Conservation (phyloP, 495 filamentous ascomycete species). For the Aspergillus sclerotioniger region DNA sequence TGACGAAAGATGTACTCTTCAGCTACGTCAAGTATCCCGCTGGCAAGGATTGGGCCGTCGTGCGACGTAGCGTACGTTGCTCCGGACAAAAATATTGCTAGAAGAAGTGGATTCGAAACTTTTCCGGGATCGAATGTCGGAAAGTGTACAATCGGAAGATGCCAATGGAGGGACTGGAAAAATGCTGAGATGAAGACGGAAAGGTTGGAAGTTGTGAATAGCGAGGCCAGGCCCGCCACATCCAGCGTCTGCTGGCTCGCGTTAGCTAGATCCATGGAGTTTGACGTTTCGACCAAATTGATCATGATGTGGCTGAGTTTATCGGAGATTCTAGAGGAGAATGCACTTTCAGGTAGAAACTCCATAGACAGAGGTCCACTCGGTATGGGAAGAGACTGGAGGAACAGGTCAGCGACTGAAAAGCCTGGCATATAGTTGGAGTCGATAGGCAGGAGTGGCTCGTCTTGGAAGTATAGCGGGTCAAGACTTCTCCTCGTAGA, state of each 20-base stretch:
- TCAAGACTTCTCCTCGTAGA: conserved; percentile 35
- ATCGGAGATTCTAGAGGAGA: conserved; percentile 28
- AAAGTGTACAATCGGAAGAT: conserved; percentile 40
- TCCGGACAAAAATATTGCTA: conserved; percentile 36
- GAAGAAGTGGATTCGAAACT: conserved; percentile 32
- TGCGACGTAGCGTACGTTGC: conserved; percentile 30
- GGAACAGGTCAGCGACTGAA: conserved; percentile 16
- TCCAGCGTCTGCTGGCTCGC: conserved; percentile 16
- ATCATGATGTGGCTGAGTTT: conserved; percentile 31
- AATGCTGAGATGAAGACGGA: conserved; percentile 36
- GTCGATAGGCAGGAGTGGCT: conserved; percentile 29
- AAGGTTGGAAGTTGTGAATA: conserved; percentile 35
- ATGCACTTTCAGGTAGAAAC: conserved; percentile 20
- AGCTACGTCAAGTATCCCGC: conserved; percentile 35
- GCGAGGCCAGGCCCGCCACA: conserved; percentile 22
- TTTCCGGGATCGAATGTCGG: conserved; percentile 38
- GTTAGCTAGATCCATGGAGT: conserved; percentile 24
- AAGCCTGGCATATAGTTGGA: conserved; percentile 17
- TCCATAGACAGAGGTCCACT: conserved; percentile 23
- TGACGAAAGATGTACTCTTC: conserved; percentile 40
- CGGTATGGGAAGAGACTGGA: conserved; percentile 10
- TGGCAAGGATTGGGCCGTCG: conserved; percentile 23
- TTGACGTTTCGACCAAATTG: conserved; percentile 34
- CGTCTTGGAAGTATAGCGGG: conserved; percentile 31
- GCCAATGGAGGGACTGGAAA: conserved; percentile 41